phyloP scores from a whole-genome alignment of 306 rosid species.

The Cercis canadensis region DNA sequence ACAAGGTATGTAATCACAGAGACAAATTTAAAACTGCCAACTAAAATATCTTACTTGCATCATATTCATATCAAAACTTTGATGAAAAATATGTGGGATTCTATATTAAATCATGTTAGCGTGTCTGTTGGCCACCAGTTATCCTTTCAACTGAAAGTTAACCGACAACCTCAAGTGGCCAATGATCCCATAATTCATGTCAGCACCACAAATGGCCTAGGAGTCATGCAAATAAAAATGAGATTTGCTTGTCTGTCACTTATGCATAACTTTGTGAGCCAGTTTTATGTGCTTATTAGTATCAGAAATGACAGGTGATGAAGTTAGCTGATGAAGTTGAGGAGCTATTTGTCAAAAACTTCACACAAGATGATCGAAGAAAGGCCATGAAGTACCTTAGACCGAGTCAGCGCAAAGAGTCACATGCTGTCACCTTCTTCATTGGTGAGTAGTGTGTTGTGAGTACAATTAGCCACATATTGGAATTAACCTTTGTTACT shows the following conservation, averaged over 20 bases:
- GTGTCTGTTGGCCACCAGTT: constrained; percentile 62
- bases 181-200: constrained; percentile 54
- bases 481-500: constrained; percentile 11
- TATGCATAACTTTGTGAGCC: constrained; percentile 33
- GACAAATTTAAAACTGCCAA: constrained; percentile 18
- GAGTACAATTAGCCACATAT: constrained; percentile 15
- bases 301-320: constrained; percentile 66
- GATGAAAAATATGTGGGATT: constrained; percentile 38
- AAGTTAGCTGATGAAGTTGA: constrained; percentile 83
- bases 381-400: constrained; percentile 97
- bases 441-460: constrained; percentile 75
- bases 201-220: constrained; percentile 45
- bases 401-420: constrained; percentile 79
- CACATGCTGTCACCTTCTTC: constrained; percentile 87
- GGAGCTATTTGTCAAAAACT: constrained; percentile 71
- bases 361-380: constrained; percentile 75
- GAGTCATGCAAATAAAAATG: constrained; percentile 35
- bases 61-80: constrained; percentile 1
- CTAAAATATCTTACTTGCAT: constrained; percentile 38
- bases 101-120: constrained; percentile 49
- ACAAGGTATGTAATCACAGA: constrained; percentile 67
- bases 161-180: constrained; percentile 79
- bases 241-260: constrained; percentile 72
- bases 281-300: constrained; percentile 43
- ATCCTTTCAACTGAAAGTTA: constrained; percentile 45